Conservation (phyloP, 371 early-diverging fungal species). For the Mucor mucedo region DNA sequence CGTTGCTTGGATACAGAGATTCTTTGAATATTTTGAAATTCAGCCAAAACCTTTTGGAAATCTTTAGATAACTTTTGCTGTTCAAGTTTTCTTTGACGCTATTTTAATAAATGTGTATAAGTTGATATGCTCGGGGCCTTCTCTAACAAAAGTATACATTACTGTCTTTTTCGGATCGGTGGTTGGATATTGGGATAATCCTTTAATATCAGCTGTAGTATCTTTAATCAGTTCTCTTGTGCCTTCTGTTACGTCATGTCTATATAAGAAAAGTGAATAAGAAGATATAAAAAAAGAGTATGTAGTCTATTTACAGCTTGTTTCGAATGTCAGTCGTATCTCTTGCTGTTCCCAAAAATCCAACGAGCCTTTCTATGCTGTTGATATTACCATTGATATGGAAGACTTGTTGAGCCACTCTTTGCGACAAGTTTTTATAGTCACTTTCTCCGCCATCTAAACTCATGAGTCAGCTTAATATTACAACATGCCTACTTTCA, state of each 20-base stretch:
- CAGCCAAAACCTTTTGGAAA: constrained; percentile 86
- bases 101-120: constrained; percentile 5
- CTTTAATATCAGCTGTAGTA: constrained; percentile 79
- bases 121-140: not conserved
- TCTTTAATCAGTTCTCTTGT: constrained; percentile 84
- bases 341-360: constrained; percentile 75
- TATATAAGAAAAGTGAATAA: constrained; percentile 26
- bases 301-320: constrained; percentile 60
- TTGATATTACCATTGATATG: constrained; percentile 80
- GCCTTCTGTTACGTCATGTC: constrained; percentile 81
- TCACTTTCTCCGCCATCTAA: constrained; percentile 56
- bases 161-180: constrained; percentile 38
- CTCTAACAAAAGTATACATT: constrained; percentile 6
- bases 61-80: constrained; percentile 89
- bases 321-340: constrained; percentile 80
- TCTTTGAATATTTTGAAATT: constrained; percentile 87
- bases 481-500: not conserved
- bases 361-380: constrained; percentile 79
- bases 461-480: not conserved
- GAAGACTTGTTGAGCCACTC: constrained; percentile 77
- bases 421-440: constrained; percentile 59
- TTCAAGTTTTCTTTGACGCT: constrained; percentile 78
- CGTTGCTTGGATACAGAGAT: constrained; percentile 85
- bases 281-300: not conserved
- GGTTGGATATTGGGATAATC: constrained; percentile 52